Base-by-base conservation (phyloP, 176 grass and related monocot genomes). In the Pharus latifolius region DNA sequence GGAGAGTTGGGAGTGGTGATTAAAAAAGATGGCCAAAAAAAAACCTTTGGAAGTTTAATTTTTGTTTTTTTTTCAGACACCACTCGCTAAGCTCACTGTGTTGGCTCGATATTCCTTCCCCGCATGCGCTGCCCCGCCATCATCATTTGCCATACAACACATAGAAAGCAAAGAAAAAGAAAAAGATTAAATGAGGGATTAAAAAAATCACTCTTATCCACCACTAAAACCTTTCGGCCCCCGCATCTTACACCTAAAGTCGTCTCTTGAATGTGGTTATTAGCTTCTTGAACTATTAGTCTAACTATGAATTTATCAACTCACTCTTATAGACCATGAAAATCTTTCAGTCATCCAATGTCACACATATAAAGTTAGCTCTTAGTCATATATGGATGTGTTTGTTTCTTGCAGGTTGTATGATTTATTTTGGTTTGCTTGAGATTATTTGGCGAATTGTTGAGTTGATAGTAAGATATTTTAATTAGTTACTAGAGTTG, bases 61-160 rank as follows among this genome's bases (percentile, higher is more conserved):
- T n/a, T n/a, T n/a, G n/a, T n/a, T n/a, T n/a, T 65, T 38, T 59
- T 56, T 43, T 61, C 52, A 55, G 5, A 18, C 31, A 22, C 22
- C 73, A 16, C 53, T 31, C 49, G 43, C 44, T 22, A 40, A 73
- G 22, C 29, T 12, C 31, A 3, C 22, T 35, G 53, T 2, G 24
- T 9, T 30, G 57, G 44, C 69, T 64, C 78, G 69, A 57, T 52
- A 49, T 74, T 65, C 57, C 30, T 53, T 12, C 40, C 53, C 54
- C 62, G 23, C 88, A 84, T 85, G 88, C 82, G 76, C 80, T 70
- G 7, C 71, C 26, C 38, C 60, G 68, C 56, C 89, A 88, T 88
- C 84, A 88, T 88, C 68, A 68, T 41, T 49, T 73, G 30, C 60
- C 18, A 38, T 50, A 40, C 55, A 13, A 18, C 33, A 10, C 45